Evolutionary conservation across 371 early-diverging fungal species (phyloP).

Genomic region (Vittaforma corneae): DNA sequence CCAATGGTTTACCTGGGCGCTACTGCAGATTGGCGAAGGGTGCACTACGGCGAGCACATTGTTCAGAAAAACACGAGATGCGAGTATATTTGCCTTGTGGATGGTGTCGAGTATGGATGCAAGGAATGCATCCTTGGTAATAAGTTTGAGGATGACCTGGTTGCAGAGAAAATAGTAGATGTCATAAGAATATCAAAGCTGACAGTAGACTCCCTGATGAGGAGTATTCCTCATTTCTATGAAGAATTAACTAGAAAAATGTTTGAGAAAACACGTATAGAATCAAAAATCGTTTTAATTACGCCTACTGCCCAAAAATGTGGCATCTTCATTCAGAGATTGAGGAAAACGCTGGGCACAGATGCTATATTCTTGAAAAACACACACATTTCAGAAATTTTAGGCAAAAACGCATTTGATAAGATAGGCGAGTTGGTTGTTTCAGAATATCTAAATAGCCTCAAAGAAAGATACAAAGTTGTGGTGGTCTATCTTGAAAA

Average conservation of each 20-base stretch:
- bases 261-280: not conserved
- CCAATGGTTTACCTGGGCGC: not conserved
- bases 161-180: conserved; percentile 8
- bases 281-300: conserved; percentile 19
- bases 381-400: conserved; percentile 12
- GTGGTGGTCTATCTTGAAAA: conserved; percentile 39
- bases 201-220: conserved; percentile 7
- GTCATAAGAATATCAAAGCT: conserved; percentile 12
- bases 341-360: not conserved
- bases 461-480: not conserved
- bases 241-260: not conserved
- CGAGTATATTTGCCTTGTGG: not conserved
- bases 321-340: conserved; percentile 17
- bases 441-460: conserved; percentile 24
- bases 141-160: not conserved
- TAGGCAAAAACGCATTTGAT: conserved; percentile 13
- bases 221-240: not conserved
- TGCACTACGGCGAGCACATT: conserved; percentile 4
- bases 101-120: conserved; percentile 1
- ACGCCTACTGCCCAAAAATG: conserved; percentile 9
- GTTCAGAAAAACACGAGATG: not conserved
- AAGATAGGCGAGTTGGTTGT: conserved; percentile 24
- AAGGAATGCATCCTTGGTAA: conserved; percentile 13
- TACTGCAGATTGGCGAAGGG: not conserved
- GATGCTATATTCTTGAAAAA: conserved; percentile 14